These are phyloP conservation scores for Moesziomyces sp. DNA, from an alignment of 1,284 basidiomycete genomes.

Conservation along the genomic window DNA sequence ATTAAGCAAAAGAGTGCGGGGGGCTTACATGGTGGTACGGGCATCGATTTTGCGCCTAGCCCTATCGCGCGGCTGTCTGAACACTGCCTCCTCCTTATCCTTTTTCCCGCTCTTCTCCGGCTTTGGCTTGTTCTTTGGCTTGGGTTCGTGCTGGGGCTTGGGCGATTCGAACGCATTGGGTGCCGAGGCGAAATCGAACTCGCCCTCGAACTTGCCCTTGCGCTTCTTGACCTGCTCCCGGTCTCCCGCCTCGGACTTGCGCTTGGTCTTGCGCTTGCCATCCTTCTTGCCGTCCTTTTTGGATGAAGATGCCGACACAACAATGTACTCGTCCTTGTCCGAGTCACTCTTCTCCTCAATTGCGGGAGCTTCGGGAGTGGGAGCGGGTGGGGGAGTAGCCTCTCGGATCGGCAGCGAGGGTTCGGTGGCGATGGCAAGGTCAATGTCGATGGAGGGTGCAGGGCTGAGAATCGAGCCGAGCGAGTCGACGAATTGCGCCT, in stretches of 20 bases:
- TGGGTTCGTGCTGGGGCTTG: background rate
- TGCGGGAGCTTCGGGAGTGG: background rate
- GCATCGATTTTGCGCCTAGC: conserved; percentile 34
- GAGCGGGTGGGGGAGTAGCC: background rate
- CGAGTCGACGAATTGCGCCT: conserved; percentile 25
- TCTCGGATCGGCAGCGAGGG: background rate
- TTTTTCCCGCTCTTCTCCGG: conserved; percentile 1
- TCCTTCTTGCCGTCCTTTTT: conserved; percentile 36
- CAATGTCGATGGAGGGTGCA: background rate
- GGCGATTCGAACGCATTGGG: conserved; percentile 21
- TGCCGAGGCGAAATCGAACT: conserved; percentile 26
- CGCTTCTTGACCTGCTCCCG: conserved; percentile 8
- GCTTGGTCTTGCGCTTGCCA: conserved; percentile 6
- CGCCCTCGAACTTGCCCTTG: conserved; percentile 31
- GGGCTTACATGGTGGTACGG: conserved; percentile 26
- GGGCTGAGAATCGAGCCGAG: conserved; percentile 17
- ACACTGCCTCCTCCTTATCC: conserved; percentile 5
- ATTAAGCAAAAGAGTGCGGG: no score
- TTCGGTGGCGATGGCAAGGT: background rate
- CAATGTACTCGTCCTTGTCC: conserved; percentile 35
- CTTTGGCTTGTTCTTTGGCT: background rate
- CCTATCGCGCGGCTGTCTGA: conserved; percentile 38
- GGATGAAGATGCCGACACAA: conserved; percentile 19
- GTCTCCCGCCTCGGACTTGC: conserved; percentile 15
- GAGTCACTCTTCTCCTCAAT: conserved; percentile 1